A percentile compares a stretch with the other conserved stretches of the same genome.
Evolutionary conservation across 2,329 filamentous ascomycete genomes (phyloP).

Genomic region (Phialemoniopsis sp.): DNA sequence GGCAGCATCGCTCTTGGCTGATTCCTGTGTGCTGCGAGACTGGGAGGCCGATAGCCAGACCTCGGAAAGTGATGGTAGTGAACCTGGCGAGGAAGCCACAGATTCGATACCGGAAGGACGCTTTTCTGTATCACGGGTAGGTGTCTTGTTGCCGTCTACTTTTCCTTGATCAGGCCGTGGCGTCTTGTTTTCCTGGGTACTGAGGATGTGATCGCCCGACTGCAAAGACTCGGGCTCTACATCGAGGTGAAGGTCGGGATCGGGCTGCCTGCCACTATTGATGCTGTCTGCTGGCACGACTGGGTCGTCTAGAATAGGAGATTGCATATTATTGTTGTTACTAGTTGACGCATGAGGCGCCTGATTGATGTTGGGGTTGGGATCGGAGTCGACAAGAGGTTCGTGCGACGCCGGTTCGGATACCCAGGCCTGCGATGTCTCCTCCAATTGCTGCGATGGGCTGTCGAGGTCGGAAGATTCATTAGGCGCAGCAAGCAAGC

Average conservation of each 20-base stretch:
- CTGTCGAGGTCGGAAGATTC: constrained; percentile 16
- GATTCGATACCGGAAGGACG: too few relatives aligned
- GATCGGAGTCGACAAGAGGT: background rate
- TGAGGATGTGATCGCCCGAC: background rate
- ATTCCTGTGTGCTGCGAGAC: constrained; percentile 29
- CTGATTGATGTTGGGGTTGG: constrained; percentile 4
- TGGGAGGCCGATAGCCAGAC: constrained; percentile 34
- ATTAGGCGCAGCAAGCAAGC: too few relatives aligned
- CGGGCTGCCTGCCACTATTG: constrained; percentile 45
- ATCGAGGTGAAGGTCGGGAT: constrained; percentile 32
- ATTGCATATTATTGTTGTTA: constrained; percentile 3
- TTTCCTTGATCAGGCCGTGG: background rate
- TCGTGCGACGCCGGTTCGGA: background rate
- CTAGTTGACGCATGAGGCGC: background rate
- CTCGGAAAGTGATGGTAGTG: constrained; percentile 28
- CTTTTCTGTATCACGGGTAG: too few relatives aligned
- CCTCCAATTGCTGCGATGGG: constrained; percentile 21
- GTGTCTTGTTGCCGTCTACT: background rate
- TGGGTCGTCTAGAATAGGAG: constrained; percentile 22
- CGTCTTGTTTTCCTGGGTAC: constrained; percentile 1
- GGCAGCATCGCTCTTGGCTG: constrained; percentile 19
- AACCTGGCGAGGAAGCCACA: constrained; percentile 7
- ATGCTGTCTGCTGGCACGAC: constrained; percentile 35
- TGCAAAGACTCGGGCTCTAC: constrained; percentile 22
- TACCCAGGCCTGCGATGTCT: constrained; percentile 13